Evolutionary conservation across 176 grass and related monocot genomes (phyloP).

Genomic region (Thinopyrum elongatum): DNA sequence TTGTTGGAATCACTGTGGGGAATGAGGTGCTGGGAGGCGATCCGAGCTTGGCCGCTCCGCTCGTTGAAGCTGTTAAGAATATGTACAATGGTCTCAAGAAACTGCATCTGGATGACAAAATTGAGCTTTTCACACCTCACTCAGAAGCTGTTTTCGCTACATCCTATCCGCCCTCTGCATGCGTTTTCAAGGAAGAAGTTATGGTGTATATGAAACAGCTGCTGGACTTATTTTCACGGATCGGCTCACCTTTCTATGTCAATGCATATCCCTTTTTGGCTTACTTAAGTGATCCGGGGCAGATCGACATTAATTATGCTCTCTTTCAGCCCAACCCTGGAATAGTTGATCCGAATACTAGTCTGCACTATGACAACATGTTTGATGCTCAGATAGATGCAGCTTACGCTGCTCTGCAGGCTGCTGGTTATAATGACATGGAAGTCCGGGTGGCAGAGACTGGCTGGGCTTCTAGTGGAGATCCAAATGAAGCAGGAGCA

Average conservation of each 20-base stretch:
- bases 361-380: conserved; percentile 97
- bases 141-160: conserved; percentile 81
- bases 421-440: conserved; percentile 78
- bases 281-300: conserved; percentile 72
- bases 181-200: conserved; percentile 73
- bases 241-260: conserved; percentile 71
- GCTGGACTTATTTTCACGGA: conserved; percentile 71
- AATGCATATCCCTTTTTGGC: conserved; percentile 98
- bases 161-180: conserved; percentile 90
- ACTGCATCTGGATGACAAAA: conserved; percentile 54
- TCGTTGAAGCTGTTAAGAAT: conserved; percentile 77
- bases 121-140: conserved; percentile 78
- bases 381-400: conserved; percentile 99
- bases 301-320: conserved; percentile 95
- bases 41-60: conserved; percentile 54
- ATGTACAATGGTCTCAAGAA: conserved; percentile 74
- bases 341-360: conserved; percentile 68
- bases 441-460: conserved; percentile 93
- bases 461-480: conserved; percentile 89
- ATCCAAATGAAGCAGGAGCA: conserved; percentile 72
- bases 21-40: conserved; percentile 97
- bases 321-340: conserved; percentile 84
- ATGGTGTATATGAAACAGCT: conserved; percentile 80
- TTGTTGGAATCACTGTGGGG: conserved; percentile 80
- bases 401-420: conserved; percentile 82